These are phyloP conservation scores for Calonectria naviculata DNA, from an alignment of 2,329 filamentous ascomycete genomes.

Conservation along the genomic window DNA sequence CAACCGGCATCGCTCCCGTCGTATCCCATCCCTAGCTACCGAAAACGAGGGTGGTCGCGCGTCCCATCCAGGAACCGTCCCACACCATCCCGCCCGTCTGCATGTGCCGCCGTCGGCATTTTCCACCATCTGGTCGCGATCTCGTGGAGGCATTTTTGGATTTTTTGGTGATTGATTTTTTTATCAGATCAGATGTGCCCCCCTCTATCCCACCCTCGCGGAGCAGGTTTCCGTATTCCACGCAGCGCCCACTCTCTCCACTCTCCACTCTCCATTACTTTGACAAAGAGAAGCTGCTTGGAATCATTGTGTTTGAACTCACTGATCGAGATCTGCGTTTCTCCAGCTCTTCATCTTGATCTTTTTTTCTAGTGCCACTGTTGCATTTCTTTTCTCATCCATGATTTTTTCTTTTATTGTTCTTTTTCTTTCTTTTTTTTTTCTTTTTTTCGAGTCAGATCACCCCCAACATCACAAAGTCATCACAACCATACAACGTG, in stretches of 20 bases:
- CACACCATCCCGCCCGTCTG: constrained; percentile 19
- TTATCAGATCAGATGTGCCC: constrained; percentile 21
- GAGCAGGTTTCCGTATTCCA: neutral
- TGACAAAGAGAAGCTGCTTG: neutral
- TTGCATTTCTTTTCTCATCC: too few relatives aligned
- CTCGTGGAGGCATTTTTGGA: constrained; percentile 9
- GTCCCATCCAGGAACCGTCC: constrained; percentile 24
- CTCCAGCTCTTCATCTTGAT: too few relatives aligned
- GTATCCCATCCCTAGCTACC: constrained; percentile 23
- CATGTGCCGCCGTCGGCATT: constrained; percentile 25
- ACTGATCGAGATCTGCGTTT: neutral
- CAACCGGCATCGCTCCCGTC: constrained; percentile 19
- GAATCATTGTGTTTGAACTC: neutral
- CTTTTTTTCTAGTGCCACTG: too few relatives aligned
- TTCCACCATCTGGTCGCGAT: constrained; percentile 8
- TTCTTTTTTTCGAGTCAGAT: too few relatives aligned
- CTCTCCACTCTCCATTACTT: too few relatives aligned
- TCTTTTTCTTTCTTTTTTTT: too few relatives aligned
- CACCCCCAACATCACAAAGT: too few relatives aligned
- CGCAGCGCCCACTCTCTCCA: neutral
- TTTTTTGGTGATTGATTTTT: neutral
- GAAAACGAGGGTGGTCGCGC: constrained; percentile 17
- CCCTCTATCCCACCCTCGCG: constrained; percentile 18
- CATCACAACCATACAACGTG: neutral
- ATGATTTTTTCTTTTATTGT: too few relatives aligned